phyloP scores from a whole-genome alignment of 2,329 filamentous ascomycete species.

The Fusarium incarnatum region DNA sequence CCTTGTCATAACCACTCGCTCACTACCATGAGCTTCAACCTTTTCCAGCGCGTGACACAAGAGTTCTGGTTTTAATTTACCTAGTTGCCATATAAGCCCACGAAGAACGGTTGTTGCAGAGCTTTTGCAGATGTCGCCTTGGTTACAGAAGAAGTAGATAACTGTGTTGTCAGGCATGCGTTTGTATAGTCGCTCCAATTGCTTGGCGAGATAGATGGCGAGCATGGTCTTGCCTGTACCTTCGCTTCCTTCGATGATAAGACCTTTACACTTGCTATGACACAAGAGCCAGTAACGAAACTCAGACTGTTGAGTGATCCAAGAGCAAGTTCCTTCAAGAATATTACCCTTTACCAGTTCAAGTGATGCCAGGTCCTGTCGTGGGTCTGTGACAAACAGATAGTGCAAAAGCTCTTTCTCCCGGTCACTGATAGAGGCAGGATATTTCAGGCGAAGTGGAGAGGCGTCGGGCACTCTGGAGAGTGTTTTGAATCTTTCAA shows the following conservation, averaged over 20 bases:
- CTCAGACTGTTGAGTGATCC: neutral
- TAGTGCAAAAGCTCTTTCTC: neutral
- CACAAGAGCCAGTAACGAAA: constrained; percentile 12
- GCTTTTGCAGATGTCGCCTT: constrained; percentile 10
- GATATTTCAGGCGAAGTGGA: neutral
- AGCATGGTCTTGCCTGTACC: constrained; percentile 24
- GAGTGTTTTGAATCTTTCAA: neutral
- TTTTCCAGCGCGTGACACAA: neutral
- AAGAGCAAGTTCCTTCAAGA: neutral
- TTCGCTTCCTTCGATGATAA: constrained; percentile 1
- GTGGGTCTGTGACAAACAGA: constrained; percentile 11
- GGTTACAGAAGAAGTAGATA: constrained; percentile 26
- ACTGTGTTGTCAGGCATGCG: neutral
- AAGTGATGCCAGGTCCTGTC: constrained; percentile 1
- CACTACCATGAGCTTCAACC: neutral
- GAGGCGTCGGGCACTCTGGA: neutral
- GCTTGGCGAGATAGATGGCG: constrained; percentile 2
- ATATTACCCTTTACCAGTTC: neutral
- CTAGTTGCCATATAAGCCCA: constrained; percentile 22
- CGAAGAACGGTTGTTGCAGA: constrained; percentile 8
- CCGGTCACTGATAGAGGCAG: neutral
- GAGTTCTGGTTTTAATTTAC: neutral
- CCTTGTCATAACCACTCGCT: neutral
- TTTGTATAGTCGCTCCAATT: neutral
- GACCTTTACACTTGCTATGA: neutral